Percentiles rank a stretch among this genome's conserved stretches.
Conservation (phyloP, 371 early-diverging fungal genomes). For the Circinella umbellata region DNA sequence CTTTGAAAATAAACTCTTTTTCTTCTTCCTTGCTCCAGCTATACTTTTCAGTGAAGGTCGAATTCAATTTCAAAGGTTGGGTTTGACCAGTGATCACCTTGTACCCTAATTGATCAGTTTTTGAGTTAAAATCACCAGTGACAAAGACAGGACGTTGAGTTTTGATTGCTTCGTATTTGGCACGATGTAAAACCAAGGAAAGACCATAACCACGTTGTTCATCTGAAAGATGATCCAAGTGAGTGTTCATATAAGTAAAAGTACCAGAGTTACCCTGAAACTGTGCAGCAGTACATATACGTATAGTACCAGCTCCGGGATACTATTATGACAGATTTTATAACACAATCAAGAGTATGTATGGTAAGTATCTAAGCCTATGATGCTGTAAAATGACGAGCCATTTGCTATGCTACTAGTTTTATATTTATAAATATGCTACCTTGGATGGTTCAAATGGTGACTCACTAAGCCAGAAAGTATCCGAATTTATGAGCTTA, state of each 20-base stretch:
- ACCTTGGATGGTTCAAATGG: constrained; percentile 9
- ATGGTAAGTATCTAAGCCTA: too few species aligned
- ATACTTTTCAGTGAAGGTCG: not conserved
- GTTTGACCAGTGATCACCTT: constrained; percentile 1
- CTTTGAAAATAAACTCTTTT: constrained; percentile 1
- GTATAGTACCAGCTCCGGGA: not conserved
- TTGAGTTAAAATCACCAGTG: constrained; percentile 7
- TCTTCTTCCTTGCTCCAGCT: not conserved
- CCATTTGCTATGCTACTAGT: too few species aligned
- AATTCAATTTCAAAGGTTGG: not conserved
- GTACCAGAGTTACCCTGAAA: not conserved
- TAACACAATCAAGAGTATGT: too few species aligned
- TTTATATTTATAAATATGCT: not conserved
- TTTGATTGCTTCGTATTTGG: constrained; percentile 6
- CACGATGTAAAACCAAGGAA: constrained; percentile 6
- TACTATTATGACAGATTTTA: not conserved
- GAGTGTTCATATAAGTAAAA: constrained; percentile 5
- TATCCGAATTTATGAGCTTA: not conserved
- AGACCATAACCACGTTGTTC: constrained; percentile 8
- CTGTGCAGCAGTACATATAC: not conserved
- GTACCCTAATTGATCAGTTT: constrained; percentile 1
- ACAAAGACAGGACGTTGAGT: constrained; percentile 4
- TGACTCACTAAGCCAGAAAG: not conserved
- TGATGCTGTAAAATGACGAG: too few species aligned
- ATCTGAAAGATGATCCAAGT: constrained; percentile 3